Percentiles rank a stretch among this genome's conserved stretches.
Evolutionary conservation across 2,329 filamentous ascomycete species (phyloP).

Genomic region (Ophiostoma perfectum): DNA sequence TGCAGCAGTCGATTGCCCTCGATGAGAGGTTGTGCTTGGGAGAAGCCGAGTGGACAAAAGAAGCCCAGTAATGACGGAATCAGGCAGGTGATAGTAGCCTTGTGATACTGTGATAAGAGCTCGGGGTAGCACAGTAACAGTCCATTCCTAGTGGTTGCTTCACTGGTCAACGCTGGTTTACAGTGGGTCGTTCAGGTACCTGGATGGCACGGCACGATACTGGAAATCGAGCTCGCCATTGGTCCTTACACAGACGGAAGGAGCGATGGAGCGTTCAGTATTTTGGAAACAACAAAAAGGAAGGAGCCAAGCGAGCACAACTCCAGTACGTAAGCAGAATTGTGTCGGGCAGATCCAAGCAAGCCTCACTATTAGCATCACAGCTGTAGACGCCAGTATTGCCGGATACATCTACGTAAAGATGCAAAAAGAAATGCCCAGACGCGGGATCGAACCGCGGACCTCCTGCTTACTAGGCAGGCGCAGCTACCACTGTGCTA

Average conservation of each 20-base stretch:
- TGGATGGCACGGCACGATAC: slow-evolving; percentile 9
- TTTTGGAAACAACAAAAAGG: background rate
- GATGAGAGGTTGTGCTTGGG: background rate
- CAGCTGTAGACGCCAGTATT: background rate
- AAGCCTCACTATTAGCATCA: background rate
- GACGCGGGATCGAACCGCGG: slow-evolving; percentile 15
- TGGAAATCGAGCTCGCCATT: background rate
- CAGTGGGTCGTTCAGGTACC: slow-evolving; percentile 12
- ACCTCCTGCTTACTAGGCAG: slow-evolving; percentile 16
- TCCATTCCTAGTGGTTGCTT: background rate
- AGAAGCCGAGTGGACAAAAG: background rate
- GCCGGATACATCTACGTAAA: background rate
- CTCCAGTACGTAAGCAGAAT: background rate
- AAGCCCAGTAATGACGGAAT: slow-evolving; percentile 9
- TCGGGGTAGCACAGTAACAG: background rate
- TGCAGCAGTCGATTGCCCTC: background rate
- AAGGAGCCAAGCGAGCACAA: background rate
- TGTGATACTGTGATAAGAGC: slow-evolving; percentile 23
- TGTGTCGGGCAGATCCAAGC: background rate
- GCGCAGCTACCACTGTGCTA: slow-evolving; percentile 16
- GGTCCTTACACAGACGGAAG: background rate
- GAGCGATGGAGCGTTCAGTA: background rate
- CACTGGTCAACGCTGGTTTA: background rate
- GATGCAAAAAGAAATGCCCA: slow-evolving; percentile 7
- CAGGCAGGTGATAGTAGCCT: slow-evolving; percentile 15